Evolutionary conservation across 208 protist genomes (phyloP).

Genomic region (Trypanosoma rangeli): DNA sequence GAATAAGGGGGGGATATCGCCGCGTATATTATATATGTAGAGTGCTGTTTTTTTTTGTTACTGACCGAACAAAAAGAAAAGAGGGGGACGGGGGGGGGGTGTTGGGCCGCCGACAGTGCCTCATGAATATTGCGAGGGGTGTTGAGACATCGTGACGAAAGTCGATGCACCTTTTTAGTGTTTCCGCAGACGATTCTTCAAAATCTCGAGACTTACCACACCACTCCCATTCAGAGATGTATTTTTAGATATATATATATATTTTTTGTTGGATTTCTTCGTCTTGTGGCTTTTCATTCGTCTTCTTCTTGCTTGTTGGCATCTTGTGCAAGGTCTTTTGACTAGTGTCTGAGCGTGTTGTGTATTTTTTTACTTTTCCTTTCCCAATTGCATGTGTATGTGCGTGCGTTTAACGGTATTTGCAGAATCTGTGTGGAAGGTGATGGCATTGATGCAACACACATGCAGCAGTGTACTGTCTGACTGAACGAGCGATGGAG

Average conservation of each 20-base stretch:
- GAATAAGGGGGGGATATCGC: background rate
- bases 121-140: no score
- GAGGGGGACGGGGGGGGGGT: no score
- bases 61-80: no score
- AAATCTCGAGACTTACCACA: background rate
- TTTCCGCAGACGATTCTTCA: no score
- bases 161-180: no score
- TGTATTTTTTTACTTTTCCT: background rate
- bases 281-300: background rate
- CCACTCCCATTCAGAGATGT: background rate
- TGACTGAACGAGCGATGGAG: background rate
- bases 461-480: background rate
- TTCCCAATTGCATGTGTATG: background rate
- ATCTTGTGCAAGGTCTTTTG: background rate
- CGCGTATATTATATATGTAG: conserved; percentile 5
- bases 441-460: background rate
- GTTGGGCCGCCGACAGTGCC: no score
- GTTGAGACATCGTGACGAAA: no score
- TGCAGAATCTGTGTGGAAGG: background rate
- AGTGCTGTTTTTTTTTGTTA: conserved; percentile 2
- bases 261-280: conserved; percentile 7
- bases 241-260: conserved; percentile 4
- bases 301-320: background rate
- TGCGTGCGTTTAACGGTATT: background rate
- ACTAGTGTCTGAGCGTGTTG: background rate